Evolutionary conservation across 768 basidiomycete genomes (phyloP).

Genomic region (Podaxis rugospora): DNA sequence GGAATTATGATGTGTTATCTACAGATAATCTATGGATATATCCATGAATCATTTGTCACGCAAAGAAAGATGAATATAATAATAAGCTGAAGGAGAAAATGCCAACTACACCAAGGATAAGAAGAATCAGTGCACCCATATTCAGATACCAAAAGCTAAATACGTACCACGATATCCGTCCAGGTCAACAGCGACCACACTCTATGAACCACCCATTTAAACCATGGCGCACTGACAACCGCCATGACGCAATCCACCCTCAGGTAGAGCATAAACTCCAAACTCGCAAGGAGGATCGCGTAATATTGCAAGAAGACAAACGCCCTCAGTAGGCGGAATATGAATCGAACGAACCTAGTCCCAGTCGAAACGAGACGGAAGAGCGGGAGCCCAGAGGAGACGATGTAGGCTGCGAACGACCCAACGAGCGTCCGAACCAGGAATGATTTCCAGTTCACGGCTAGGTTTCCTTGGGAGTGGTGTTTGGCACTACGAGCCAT

Average conservation of each 20-base stretch:
- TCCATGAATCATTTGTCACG: neutral
- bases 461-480: neutral
- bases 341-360: neutral
- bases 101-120: neutral
- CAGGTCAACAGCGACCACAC: constrained; percentile 5
- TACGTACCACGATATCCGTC: neutral
- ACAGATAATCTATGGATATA: too few species aligned
- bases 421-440: neutral
- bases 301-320: neutral
- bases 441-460: neutral
- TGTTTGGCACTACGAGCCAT: neutral
- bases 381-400: neutral
- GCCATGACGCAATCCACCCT: constrained; percentile 1
- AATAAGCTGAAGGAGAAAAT: constrained; percentile 3
- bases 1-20: too few species aligned
- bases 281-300: neutral
- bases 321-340: neutral
- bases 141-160: neutral
- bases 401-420: neutral
- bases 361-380: neutral
- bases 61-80: constrained; percentile 4
- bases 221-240: neutral
- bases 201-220: neutral
- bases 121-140: neutral
- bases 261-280: constrained; percentile 7